Percentiles rank a stretch among this genome's conserved stretches.
Evolutionary conservation across 768 basidiomycete species (phyloP).

Genomic region (Mycena leptocephala): DNA sequence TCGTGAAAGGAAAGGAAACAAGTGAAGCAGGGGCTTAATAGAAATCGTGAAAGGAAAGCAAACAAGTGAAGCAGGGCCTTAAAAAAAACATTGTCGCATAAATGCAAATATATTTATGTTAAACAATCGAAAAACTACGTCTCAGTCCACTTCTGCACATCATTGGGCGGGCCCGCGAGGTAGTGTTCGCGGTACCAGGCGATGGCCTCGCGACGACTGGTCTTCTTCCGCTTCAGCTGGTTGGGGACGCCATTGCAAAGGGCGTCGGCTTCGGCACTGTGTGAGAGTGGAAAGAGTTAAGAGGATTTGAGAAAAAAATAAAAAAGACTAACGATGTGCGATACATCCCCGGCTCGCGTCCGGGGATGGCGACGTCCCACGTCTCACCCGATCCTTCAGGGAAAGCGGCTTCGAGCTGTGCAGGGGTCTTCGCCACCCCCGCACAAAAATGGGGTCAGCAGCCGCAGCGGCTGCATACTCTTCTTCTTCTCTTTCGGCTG

Average conservation of each 20-base stretch:
- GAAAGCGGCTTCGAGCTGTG: neutral
- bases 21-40: too few relatives aligned
- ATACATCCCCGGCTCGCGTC: neutral
- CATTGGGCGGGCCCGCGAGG: neutral
- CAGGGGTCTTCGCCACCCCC: neutral
- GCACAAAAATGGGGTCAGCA: neutral
- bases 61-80: too few relatives aligned
- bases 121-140: neutral
- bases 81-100: too few relatives aligned
- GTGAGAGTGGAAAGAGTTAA: neutral
- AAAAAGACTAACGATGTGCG: neutral
- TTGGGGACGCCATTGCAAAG: neutral
- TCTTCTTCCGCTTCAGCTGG: neutral
- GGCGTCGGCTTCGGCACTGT: neutral
- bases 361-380: constrained; percentile 3
- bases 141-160: neutral
- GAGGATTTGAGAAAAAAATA: neutral
- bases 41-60: too few relatives aligned
- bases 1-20: too few relatives aligned
- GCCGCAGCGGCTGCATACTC: too few relatives aligned
- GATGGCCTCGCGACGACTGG: neutral
- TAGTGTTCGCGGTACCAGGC: neutral
- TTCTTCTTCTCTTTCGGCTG: neutral
- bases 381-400: neutral
- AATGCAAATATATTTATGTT: too few relatives aligned